These are phyloP conservation scores for Caryopteris hybrid DNA, from an alignment of 305 asterid genomes.

Conservation along the genomic window DNA sequence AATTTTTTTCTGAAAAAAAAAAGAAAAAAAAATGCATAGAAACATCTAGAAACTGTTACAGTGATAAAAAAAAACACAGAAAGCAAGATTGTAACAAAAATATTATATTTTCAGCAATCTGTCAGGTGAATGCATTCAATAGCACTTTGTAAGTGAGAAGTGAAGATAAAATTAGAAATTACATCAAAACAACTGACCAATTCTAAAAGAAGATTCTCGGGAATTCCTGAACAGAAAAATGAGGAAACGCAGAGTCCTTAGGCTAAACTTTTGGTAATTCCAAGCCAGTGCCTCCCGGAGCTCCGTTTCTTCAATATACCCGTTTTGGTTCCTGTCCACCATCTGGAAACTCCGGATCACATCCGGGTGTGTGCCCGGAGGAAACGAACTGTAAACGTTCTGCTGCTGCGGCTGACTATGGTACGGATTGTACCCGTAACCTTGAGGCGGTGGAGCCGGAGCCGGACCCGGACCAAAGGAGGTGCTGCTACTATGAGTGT, in stretches of 20 bases:
- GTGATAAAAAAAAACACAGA: not conserved
- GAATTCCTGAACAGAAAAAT: slow-evolving; percentile 63
- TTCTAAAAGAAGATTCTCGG: slow-evolving; percentile 37
- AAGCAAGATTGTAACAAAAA: not conserved
- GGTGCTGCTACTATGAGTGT: slow-evolving; percentile 12
- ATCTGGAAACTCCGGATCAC: slow-evolving; percentile 71
- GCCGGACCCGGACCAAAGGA: slow-evolving; percentile 37
- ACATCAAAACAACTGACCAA: slow-evolving; percentile 40
- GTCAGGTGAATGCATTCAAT: not conserved
- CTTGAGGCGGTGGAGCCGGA: too few species aligned
- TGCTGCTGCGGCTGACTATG: slow-evolving; percentile 34
- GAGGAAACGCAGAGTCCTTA: slow-evolving; percentile 64
- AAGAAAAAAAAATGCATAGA: not conserved
- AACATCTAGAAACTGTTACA: not conserved
- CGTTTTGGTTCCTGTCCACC: slow-evolving; percentile 77
- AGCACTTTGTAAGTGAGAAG: too few species aligned
- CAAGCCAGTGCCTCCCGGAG: slow-evolving; percentile 62
- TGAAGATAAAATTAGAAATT: not conserved
- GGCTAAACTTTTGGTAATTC: slow-evolving; percentile 54
- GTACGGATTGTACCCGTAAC: slow-evolving; percentile 30
- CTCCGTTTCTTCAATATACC: slow-evolving; percentile 72
- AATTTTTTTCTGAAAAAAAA: too few species aligned
- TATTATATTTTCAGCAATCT: not conserved
- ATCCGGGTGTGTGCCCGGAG: slow-evolving; percentile 76
- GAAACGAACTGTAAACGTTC: slow-evolving; percentile 36